Base-by-base conservation (phyloP, 768 basidiomycete genomes). In the Mycena latifolia region DNA sequence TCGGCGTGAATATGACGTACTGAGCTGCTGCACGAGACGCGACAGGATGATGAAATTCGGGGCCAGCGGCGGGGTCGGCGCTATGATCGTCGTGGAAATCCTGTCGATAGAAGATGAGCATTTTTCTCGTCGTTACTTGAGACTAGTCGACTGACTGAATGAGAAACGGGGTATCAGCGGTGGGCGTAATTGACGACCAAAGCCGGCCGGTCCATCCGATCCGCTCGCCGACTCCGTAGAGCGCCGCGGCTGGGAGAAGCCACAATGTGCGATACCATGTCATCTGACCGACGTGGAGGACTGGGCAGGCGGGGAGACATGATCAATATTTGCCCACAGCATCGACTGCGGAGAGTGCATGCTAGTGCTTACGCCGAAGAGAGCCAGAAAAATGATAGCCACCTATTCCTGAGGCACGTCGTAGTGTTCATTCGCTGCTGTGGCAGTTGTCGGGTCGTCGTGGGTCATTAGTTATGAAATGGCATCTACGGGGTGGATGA, bases 21-120 rank as follows among this genome's bases (percentile, higher is more conserved):
- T 88, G 1, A 88, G 69, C 1, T 67, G 71, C 5, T 67, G 52
- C 14, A 87, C 81, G 48, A 88, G 79, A 11, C 75, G 74, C 3
- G 84, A 84, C 33, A 88, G 77, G 28, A 88, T 82, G 31, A 88
- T 74, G 69, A 89, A 90, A 60, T 80, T 85, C 5, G 80, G 88
- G 0, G 88, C 89, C 7, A 89, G 74, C 12, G 89, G 77, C 1
- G 87, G 87, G 0, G 87, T 89, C 1, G 89, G 88, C 1, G 82
- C 85, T 11, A 88, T 65, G 50, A 88, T 84, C 0, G 84, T 86
- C 1, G 77, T 73, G 3, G 78, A 75, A 5, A 81, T 81, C 60
- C 83, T 84, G 29, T 27, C n/a, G 18, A 11, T 22, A 7, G 9
- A 20, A 14, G 18, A 28, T 45, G 52, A 55, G 24, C 28, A 28